These are phyloP conservation scores for Larix sibirica DNA, from an alignment of 83 land plant genomes.

Conservation along the genomic window DNA sequence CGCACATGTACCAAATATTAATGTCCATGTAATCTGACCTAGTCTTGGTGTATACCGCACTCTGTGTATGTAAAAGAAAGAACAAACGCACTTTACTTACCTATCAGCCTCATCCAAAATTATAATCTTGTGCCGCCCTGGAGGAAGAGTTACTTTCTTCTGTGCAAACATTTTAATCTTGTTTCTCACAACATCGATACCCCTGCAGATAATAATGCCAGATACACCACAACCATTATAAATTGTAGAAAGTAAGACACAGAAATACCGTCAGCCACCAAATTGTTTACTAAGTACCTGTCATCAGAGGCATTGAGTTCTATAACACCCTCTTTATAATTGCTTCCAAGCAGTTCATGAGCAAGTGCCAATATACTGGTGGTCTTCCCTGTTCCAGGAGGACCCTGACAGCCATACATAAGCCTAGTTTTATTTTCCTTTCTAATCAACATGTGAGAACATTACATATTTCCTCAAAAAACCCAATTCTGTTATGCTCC, in stretches of 20 bases:
- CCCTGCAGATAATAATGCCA: conserved; percentile 43
- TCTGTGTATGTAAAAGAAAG: no score
- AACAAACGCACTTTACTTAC: conserved; percentile 28
- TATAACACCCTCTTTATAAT: conserved; percentile 86
- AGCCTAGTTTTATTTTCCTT: background rate
- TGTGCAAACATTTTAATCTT: conserved; percentile 99
- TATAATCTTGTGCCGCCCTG: conserved; percentile 91
- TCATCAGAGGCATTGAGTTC: conserved; percentile 99
- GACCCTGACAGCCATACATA: conserved; percentile 60
- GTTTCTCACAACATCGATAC: conserved; percentile 99
- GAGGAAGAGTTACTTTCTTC: conserved; percentile 96
- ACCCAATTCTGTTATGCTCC: background rate
- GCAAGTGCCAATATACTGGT: conserved; percentile 98
- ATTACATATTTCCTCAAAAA: no score
- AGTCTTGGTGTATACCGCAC: no score
- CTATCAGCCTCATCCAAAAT: conserved; percentile 99
- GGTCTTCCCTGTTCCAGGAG: conserved; percentile 99
- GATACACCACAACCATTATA: background rate
- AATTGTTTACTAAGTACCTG: conserved; percentile 43
- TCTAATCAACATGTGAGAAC: background rate
- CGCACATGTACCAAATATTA: no score
- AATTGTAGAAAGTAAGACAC: background rate
- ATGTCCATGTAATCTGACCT: no score
- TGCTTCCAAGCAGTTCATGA: conserved; percentile 91
- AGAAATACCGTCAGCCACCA: background rate